phyloP scores from a whole-genome alignment of 140 eudicot genomes.

The Senecio squalidus region DNA sequence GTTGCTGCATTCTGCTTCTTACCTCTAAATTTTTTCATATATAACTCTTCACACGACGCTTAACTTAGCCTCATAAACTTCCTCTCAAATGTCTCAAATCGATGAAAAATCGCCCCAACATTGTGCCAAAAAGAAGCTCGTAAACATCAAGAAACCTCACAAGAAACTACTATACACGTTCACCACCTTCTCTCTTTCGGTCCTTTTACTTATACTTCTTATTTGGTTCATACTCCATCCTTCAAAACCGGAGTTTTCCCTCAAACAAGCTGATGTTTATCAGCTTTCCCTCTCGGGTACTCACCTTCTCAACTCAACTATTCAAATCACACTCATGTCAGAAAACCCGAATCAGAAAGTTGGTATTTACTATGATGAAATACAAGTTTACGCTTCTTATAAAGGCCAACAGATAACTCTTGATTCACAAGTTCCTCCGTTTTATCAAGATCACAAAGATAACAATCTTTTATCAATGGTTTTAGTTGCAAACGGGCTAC shows the following conservation, averaged over 20 bases:
- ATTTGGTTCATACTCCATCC: conserved; percentile 82
- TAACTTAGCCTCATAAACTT: conserved; percentile 23
- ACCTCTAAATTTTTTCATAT: conserved; percentile 19
- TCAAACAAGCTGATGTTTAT: conserved; percentile 58
- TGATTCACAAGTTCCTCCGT: conserved; percentile 55
- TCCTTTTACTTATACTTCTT: conserved; percentile 61
- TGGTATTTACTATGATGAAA: conserved; percentile 69
- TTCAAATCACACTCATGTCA: conserved; percentile 56
- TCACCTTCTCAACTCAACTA: conserved; percentile 66
- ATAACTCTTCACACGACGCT: conserved; percentile 23
- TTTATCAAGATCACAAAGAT: conserved; percentile 70
- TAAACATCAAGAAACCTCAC: conserved; percentile 36
- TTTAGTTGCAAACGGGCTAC: conserved; percentile 48
- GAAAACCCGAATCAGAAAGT: conserved; percentile 71
- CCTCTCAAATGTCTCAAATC: conserved; percentile 36
- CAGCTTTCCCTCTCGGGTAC: conserved; percentile 70
- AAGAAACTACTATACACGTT: conserved; percentile 57
- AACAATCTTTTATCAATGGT: conserved; percentile 45
- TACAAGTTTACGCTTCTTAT: conserved; percentile 61
- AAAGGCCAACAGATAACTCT: conserved; percentile 67
- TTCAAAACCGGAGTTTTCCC: conserved; percentile 72
- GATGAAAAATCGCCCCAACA: conserved; percentile 49
- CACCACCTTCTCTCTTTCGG: conserved; percentile 54
- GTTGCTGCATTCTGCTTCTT: conserved; percentile 18
- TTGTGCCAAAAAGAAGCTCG: conserved; percentile 34